These are phyloP conservation scores for Fusarium pininemorale DNA, from an alignment of 2,329 filamentous ascomycete species.

Conservation along the genomic window DNA sequence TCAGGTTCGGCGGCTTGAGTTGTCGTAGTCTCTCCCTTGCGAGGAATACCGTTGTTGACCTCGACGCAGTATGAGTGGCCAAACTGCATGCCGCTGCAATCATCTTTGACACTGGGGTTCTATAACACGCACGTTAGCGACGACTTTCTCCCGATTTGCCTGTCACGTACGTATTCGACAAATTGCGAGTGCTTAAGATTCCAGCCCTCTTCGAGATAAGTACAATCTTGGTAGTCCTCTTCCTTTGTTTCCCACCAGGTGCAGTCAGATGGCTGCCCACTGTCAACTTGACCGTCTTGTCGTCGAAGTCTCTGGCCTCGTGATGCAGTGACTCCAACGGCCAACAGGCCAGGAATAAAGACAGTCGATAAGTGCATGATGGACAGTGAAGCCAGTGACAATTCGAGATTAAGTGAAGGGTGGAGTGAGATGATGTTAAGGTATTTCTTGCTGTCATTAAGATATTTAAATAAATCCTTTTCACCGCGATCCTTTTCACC, in stretches of 20 bases:
- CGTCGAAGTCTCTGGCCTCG: neutral
- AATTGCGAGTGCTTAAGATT: neutral
- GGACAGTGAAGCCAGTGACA: too few species aligned
- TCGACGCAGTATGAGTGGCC: neutral
- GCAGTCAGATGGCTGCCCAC: conserved; percentile 2
- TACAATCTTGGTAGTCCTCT: conserved; percentile 1
- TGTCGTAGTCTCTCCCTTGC: too few species aligned
- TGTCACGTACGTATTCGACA: neutral
- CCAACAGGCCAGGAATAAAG: neutral
- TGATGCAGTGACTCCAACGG: neutral
- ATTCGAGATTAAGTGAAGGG: too few species aligned
- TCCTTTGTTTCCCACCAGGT: conserved; percentile 4
- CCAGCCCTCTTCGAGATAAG: neutral
- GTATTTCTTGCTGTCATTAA: too few species aligned
- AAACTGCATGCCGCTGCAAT: neutral
- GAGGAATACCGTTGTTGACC: neutral
- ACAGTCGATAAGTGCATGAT: neutral
- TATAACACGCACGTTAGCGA: neutral
- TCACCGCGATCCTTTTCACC: too few species aligned
- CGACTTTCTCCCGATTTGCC: neutral
- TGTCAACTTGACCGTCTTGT: conserved; percentile 1
- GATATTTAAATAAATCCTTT: too few species aligned
- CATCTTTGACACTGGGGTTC: neutral
- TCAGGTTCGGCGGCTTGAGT: neutral
- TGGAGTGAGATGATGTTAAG: too few species aligned